Evolutionary conservation across 148 eudicot species (phyloP).

Genomic region (Spergularia bocconei): DNA sequence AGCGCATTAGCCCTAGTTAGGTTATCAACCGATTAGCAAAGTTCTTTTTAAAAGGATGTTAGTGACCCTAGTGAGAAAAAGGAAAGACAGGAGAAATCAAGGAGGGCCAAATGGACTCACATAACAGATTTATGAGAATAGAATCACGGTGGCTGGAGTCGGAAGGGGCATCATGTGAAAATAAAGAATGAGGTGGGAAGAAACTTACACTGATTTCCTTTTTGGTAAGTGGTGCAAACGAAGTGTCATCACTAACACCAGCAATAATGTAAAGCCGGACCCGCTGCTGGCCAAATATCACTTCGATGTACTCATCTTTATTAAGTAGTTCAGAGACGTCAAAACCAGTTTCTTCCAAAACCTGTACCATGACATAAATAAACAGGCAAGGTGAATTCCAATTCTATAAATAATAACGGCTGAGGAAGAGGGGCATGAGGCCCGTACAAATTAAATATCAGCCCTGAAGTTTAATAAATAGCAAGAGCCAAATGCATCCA

Average conservation of each 20-base stretch:
- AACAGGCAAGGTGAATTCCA: background rate
- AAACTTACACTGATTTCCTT: constrained; percentile 89
- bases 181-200: constrained; percentile 1
- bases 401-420: background rate
- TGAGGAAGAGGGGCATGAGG: background rate
- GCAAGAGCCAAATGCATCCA: background rate
- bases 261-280: constrained; percentile 91
- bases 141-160: constrained; percentile 2
- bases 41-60: background rate
- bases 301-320: constrained; percentile 84
- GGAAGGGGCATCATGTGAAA: background rate
- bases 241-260: constrained; percentile 79
- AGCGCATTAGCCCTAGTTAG: background rate
- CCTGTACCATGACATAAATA: constrained; percentile 44
- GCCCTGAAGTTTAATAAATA: background rate
- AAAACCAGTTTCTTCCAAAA: constrained; percentile 96
- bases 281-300: constrained; percentile 90
- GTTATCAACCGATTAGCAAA: background rate
- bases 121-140: background rate
- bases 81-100: background rate
- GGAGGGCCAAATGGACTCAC: background rate
- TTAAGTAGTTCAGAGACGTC: constrained; percentile 78
- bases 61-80: background rate
- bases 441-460: background rate
- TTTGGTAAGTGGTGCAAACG: constrained; percentile 91